Evolutionary conservation across 495 filamentous ascomycete species (phyloP).

Genomic region (Neurospora pannonica): DNA sequence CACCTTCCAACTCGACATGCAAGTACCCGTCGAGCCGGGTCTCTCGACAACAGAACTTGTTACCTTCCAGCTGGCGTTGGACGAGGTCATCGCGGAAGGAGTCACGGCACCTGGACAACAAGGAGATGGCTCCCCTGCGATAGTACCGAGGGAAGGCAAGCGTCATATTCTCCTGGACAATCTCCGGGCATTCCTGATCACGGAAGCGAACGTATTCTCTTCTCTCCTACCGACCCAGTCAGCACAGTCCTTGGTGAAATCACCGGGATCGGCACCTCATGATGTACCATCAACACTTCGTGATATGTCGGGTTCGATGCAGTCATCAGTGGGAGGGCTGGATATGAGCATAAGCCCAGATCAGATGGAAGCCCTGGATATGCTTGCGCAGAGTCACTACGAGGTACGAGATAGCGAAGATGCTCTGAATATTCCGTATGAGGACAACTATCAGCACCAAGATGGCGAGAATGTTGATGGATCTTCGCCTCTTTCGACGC

Average conservation of each 20-base stretch:
- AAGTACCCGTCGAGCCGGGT: conserved; percentile 52
- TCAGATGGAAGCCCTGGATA: conserved; percentile 12
- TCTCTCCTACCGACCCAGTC: conserved; percentile 51
- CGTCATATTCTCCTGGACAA: conserved; percentile 53
- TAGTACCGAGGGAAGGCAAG: conserved; percentile 48
- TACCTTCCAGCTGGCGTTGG: conserved; percentile 55
- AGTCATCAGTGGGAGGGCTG: neutral
- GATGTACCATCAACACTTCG: neutral
- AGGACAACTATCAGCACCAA: conserved; percentile 20
- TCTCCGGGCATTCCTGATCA: conserved; percentile 57
- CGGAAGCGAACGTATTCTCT: conserved; percentile 64
- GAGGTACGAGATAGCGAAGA: conserved; percentile 36
- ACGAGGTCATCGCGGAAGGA: conserved; percentile 56
- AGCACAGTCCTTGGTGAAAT: conserved; percentile 51
- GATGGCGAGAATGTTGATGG: conserved; percentile 4
- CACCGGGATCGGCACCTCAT: conserved; percentile 5
- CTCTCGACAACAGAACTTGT: conserved; percentile 42
- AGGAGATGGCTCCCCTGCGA: conserved; percentile 18
- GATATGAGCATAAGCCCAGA: conserved; percentile 12
- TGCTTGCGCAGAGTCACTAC: conserved; percentile 22
- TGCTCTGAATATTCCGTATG: conserved; percentile 41
- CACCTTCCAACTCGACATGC: conserved; percentile 49
- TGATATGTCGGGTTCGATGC: conserved; percentile 17
- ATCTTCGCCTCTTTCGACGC: conserved; percentile 34
- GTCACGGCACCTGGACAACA: conserved; percentile 37